Conservation (phyloP, 305 asterid species). For the Nicotiana rustica region DNA sequence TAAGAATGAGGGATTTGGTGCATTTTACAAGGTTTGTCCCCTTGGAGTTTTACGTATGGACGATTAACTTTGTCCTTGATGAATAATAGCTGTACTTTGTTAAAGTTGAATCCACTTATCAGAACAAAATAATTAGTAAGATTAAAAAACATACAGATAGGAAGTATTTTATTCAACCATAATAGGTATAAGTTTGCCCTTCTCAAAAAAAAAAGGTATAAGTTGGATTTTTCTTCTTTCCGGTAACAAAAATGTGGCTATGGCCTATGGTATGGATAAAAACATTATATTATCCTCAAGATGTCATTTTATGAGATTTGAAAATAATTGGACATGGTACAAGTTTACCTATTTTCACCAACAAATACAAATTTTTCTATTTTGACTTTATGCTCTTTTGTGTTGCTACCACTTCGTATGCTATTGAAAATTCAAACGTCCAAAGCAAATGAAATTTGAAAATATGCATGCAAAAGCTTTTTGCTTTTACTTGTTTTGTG, state of each 20-base stretch:
- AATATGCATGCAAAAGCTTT: not conserved
- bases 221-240: not conserved
- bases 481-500: not conserved
- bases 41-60: not conserved
- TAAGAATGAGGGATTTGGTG: constrained; percentile 77
- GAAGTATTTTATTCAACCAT: not conserved
- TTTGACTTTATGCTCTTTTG: too few relatives aligned
- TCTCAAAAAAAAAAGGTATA: too few relatives aligned
- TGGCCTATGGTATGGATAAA: not conserved
- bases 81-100: not conserved
- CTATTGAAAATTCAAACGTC: not conserved
- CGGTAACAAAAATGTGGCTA: not conserved
- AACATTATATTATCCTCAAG: not conserved
- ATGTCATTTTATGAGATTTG: not conserved
- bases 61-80: not conserved
- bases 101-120: not conserved
- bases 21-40: constrained; percentile 76
- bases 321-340: not conserved
- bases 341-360: not conserved
- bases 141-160: not conserved
- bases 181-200: too few relatives aligned
- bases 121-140: too few relatives aligned
- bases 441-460: not conserved
- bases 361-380: too few relatives aligned
- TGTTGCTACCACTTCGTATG: not conserved